Conservation (phyloP, 1,284 basidiomycete genomes). For the Meripilus lineatus region DNA sequence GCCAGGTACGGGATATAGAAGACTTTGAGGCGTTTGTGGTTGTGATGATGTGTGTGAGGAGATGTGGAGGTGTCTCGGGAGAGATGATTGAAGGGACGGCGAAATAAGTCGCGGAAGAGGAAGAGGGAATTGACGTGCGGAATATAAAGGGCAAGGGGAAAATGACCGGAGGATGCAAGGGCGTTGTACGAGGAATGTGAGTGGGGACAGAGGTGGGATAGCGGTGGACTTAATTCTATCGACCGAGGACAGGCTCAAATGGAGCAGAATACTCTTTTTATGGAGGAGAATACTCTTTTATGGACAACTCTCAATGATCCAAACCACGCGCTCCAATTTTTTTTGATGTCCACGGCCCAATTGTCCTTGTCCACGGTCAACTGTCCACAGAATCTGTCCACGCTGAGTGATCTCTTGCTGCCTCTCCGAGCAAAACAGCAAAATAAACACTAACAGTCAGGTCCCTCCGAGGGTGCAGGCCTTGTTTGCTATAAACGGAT, state of each 20-base stretch:
- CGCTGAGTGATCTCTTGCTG: no score
- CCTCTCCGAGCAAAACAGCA: no score
- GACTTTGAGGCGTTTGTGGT: conserved; percentile 19
- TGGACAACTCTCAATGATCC: no score
- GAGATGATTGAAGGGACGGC: conserved; percentile 11
- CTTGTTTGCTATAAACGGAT: no score
- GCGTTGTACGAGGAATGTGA: neutral
- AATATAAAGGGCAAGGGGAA: conserved; percentile 7
- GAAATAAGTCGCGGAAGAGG: conserved; percentile 12
- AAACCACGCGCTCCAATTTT: no score
- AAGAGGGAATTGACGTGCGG: conserved; percentile 9
- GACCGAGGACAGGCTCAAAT: conserved; percentile 9
- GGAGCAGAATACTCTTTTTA: conserved; percentile 3
- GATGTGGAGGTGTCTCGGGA: conserved; percentile 22
- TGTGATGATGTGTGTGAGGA: conserved; percentile 33
- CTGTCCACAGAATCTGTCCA: no score
- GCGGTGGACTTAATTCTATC: conserved; percentile 14
- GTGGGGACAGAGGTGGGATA: conserved; percentile 2
- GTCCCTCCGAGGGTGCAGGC: no score
- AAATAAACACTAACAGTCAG: no score
- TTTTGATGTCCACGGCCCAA: no score
- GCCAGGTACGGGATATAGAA: conserved; percentile 20
- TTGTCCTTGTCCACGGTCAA: no score
- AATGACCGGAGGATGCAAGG: neutral
- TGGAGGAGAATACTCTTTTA: no score